phyloP scores from a whole-genome alignment of 2,329 filamentous ascomycete species.

The Fusarium sp. region DNA sequence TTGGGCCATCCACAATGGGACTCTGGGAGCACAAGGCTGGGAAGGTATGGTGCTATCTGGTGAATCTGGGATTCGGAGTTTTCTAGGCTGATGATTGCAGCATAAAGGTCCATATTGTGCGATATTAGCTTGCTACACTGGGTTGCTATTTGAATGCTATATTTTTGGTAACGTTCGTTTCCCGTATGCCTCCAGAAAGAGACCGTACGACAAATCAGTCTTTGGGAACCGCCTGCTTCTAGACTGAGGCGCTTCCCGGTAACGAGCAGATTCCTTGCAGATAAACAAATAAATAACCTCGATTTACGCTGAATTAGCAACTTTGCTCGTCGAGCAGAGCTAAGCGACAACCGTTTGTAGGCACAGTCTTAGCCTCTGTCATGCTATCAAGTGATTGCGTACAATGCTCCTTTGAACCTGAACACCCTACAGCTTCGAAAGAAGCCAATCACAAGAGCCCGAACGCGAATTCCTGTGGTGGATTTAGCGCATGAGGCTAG shows the following conservation, averaged over 20 bases:
- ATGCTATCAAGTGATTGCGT: accelerated
- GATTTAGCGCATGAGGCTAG: not conserved
- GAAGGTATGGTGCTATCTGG: accelerated
- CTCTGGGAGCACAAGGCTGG: no score
- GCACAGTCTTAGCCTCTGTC: accelerated
- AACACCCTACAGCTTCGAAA: accelerated
- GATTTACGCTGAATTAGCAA: not conserved
- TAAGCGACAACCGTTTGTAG: accelerated
- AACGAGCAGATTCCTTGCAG: no score
- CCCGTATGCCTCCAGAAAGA: not conserved
- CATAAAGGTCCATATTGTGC: not conserved
- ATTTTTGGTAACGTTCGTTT: not conserved
- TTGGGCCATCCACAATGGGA: accelerated
- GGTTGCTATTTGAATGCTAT: not conserved
- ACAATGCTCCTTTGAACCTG: accelerated
- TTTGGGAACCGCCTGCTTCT: no score
- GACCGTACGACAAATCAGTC: no score
- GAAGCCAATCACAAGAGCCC: accelerated
- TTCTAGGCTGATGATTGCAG: accelerated
- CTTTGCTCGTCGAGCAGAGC: accelerated
- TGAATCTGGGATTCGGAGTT: no score
- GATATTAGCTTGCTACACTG: not conserved
- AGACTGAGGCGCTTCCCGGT: not conserved
- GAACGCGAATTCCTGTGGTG: not conserved
- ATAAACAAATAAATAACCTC: no score